Base-by-base conservation (phyloP, 495 filamentous ascomycete species). In the Podospora appendiculata region DNA sequence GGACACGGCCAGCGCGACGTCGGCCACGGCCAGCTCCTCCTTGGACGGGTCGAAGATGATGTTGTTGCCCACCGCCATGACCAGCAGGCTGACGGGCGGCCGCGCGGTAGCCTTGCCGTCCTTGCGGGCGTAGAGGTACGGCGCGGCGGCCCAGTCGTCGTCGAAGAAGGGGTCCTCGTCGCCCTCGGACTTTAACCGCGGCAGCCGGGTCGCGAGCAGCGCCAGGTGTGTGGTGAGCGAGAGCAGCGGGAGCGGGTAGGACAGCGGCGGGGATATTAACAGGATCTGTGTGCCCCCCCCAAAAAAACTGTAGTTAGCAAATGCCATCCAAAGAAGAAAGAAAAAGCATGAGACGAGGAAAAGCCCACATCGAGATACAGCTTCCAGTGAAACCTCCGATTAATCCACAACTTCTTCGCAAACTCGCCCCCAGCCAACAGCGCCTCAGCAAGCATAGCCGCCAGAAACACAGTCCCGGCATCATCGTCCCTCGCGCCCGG, bases 151-250 rank as follows among this genome's bases (percentile, higher is more conserved):
- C 94, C 94, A 99, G 70, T 99, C 93, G 71, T 99, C 94, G 74
- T 96, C 86, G 74, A 99, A 97, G 60, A 95, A 83, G 2, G 94
- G 94, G 61, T 99, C 94, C 71, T 99, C 93, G 64, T 95, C 90
- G 49, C 77, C 76, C 61, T 90, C 83, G 18, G 89, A 94, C 63
- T 88, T 87, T 18, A 94, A 73, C 33, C 83, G 79, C 14, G 93
- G 93, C 3, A 97, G 80, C 51, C 86, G 85, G 7, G 92, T 89
- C 40, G 86, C 81, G 45, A 95, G 83, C 32, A 99, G 87, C n/a
- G 93, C 93, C 53, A 99, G 86, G 68, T 97, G 90, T 3, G 89
- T 94, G 1, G 93, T 95, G 35, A 97, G 79, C 34, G 88, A 93
- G 36, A 97, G 83, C 8, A 97, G 82, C 1, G 94, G 92, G 12